phyloP scores from a whole-genome alignment of 163 green algal genomes.

The Scenedesmus sp. region DNA sequence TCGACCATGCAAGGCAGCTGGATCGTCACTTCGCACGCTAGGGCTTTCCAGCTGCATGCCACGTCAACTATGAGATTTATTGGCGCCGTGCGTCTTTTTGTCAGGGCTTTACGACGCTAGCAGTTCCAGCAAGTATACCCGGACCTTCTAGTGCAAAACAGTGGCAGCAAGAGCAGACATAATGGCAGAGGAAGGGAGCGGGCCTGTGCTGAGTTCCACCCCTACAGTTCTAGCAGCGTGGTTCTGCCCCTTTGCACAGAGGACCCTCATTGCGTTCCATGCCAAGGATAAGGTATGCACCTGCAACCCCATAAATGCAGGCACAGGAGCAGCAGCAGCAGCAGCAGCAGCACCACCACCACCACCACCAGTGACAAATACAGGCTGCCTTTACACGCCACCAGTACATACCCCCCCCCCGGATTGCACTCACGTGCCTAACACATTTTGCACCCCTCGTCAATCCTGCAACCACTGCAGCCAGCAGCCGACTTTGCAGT shows the following conservation, averaged over 20 bases:
- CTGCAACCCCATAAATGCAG: background rate
- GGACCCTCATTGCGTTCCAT: conserved; percentile 56
- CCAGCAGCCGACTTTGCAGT: conserved; percentile 26
- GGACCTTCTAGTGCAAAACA: too few relatives aligned
- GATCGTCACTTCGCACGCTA: background rate
- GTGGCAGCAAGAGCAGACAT: background rate
- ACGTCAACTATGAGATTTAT: too few relatives aligned
- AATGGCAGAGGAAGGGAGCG: background rate
- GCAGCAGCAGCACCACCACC: background rate
- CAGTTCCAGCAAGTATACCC: too few relatives aligned
- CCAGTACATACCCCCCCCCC: too few relatives aligned
- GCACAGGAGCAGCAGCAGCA: background rate
- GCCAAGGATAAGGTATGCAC: conserved; percentile 45
- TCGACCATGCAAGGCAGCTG: too few relatives aligned
- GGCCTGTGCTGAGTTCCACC: background rate
- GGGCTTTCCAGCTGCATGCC: background rate
- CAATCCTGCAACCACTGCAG: background rate
- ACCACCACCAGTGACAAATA: too few relatives aligned
- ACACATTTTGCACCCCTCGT: too few relatives aligned
- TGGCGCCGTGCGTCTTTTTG: too few relatives aligned
- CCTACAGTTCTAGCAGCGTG: conserved; percentile 39
- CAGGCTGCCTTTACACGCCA: background rate
- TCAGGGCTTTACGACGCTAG: too few relatives aligned
- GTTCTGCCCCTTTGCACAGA: conserved; percentile 69
- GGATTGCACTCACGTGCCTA: too few relatives aligned